Percentiles rank a stretch among this genome's conserved stretches.
Evolutionary conservation across 495 filamentous ascomycete genomes (phyloP).

Genomic region (Alectoria sarmentosa): DNA sequence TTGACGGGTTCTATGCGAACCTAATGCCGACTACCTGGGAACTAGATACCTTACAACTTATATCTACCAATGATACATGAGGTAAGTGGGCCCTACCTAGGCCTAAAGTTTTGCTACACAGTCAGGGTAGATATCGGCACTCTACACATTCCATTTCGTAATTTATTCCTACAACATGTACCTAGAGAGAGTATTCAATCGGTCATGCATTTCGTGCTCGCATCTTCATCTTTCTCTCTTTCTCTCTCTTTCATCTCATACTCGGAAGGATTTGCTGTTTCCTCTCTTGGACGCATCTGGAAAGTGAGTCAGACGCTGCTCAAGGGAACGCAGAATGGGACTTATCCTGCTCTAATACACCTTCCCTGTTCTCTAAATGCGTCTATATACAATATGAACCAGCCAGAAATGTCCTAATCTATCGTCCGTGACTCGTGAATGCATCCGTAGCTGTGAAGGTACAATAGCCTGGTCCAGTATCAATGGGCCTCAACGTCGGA

Average conservation of each 20-base stretch:
- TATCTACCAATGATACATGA: no score
- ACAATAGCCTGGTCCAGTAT: background rate
- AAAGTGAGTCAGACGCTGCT: background rate
- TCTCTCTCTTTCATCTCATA: background rate
- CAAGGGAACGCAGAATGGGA: background rate
- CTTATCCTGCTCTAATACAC: background rate
- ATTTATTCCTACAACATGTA: background rate
- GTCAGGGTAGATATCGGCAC: background rate
- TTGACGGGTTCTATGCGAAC: no score
- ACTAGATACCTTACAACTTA: no score
- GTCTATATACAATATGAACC: background rate
- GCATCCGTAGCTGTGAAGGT: no score
- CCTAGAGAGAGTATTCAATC: no score
- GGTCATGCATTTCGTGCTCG: background rate
- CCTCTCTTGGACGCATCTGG: background rate
- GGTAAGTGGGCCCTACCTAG: no score
- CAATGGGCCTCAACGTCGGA: background rate
- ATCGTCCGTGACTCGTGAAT: slow-evolving; percentile 2
- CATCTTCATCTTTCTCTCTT: no score
- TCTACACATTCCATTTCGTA: background rate
- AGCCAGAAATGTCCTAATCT: background rate
- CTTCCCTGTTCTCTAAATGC: background rate
- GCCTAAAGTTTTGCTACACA: no score
- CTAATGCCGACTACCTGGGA: no score
- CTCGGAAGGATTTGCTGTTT: background rate